Evolutionary conservation across 2,329 filamentous ascomycete genomes (phyloP).

Genomic region (Ilyonectria mors-panacis): DNA sequence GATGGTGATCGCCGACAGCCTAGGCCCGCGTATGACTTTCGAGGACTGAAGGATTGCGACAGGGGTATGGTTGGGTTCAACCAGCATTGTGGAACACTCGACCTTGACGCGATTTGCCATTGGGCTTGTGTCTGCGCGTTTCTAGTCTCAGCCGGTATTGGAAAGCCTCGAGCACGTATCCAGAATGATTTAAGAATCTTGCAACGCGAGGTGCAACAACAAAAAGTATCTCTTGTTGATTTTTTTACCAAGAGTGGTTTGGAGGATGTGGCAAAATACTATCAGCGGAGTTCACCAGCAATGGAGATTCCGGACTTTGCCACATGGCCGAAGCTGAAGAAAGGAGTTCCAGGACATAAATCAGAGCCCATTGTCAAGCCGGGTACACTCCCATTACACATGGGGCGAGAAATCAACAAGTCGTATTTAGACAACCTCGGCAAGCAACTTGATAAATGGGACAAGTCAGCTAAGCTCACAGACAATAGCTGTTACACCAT

Average conservation of each 20-base stretch:
- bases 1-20: not conserved
- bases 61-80: slow-evolving; percentile 29
- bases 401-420: not conserved
- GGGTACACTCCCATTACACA: not conserved
- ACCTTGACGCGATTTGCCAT: slow-evolving; percentile 24
- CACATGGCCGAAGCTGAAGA: slow-evolving; percentile 18
- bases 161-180: not conserved
- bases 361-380: slow-evolving; percentile 1
- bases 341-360: slow-evolving; percentile 3
- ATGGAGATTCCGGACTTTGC: slow-evolving; percentile 24
- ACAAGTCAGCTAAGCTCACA: not conserved
- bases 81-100: slow-evolving; percentile 39
- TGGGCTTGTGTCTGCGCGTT: slow-evolving; percentile 33
- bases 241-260: slow-evolving; percentile 15
- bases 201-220: not conserved
- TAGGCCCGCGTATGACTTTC: slow-evolving; percentile 34
- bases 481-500: slow-evolving; percentile 33
- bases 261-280: not conserved
- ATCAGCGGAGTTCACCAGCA: not conserved
- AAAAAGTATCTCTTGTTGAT: slow-evolving; percentile 6
- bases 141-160: slow-evolving; percentile 11
- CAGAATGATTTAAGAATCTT: slow-evolving; percentile 2
- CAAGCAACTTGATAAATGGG: not conserved
- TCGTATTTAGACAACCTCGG: not conserved
- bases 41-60: not conserved